phyloP scores from a whole-genome alignment of 768 basidiomycete genomes.

The Leccinum sublutescens region DNA sequence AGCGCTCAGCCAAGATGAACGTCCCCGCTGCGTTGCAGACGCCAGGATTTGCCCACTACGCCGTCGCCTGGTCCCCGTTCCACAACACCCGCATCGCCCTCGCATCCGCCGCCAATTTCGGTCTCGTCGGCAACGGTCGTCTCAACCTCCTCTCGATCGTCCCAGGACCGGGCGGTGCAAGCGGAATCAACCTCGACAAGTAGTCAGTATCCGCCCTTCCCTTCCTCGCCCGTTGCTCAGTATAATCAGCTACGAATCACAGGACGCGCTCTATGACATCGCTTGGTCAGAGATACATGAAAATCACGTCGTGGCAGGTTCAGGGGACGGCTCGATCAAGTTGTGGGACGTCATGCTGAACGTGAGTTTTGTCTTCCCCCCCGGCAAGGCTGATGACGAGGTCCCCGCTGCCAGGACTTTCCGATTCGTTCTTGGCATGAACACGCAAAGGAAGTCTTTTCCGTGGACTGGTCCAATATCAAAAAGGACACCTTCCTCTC shows the following conservation, averaged over 20 bases:
- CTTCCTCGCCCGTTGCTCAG: slow-evolving; percentile 9
- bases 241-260: slow-evolving; percentile 73
- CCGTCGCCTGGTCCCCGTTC: slow-evolving; percentile 84
- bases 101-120: slow-evolving; percentile 89
- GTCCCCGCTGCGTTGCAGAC: slow-evolving; percentile 60
- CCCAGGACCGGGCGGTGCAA: slow-evolving; percentile 44
- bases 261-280: slow-evolving; percentile 86
- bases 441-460: slow-evolving; percentile 89
- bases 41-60: slow-evolving; percentile 82
- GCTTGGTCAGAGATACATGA: slow-evolving; percentile 97
- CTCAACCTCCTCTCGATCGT: slow-evolving; percentile 62
- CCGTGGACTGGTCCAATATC: slow-evolving; percentile 94
- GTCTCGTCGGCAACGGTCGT: slow-evolving; percentile 94
- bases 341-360: slow-evolving; percentile 89
- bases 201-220: slow-evolving; percentile 47
- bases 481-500: slow-evolving; percentile 86
- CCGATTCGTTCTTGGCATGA: slow-evolving; percentile 94
- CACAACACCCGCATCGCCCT: slow-evolving; percentile 71
- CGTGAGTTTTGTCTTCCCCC: slow-evolving; percentile 40
- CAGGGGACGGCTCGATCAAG: slow-evolving; percentile 87
- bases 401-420: slow-evolving; percentile 55
- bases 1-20: slow-evolving; percentile 32
- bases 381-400: slow-evolving; percentile 29
- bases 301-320: slow-evolving; percentile 86
- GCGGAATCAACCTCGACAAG: slow-evolving; percentile 58